Evolutionary conservation across 805 yeast species (phyloP), one percentile per base, ranked within the genome.

Genomic region (Ogataea naganishii): DNA sequence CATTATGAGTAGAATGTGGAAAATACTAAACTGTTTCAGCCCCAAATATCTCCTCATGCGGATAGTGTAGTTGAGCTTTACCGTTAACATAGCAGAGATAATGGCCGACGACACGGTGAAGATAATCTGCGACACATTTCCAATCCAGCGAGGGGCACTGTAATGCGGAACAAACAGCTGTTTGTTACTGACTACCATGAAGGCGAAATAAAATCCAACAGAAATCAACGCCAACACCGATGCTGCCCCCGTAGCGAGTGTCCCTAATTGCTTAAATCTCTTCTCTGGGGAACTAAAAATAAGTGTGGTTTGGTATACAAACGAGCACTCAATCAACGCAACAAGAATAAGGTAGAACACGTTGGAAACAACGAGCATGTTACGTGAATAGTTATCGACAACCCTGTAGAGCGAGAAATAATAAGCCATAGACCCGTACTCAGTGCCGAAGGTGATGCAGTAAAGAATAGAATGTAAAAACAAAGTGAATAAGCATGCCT

Each of bases 1-100:
- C 89, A 83, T 83, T 32, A 88, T 79, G 35, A 84, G 56, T 26
- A 92, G 56, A 20, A 86, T 73, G 50, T 85, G 95, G 50, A 82
- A 72, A 16, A 82, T 75, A 38, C 80, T 88, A 46, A 88, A 84
- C 49, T 84, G 95, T 46, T 67, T 74, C 35, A 85, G 60, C 0
- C 98, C 98, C 29, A 88, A 51, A 37, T 60, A 70, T 31, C 85
- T 65, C 52, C 98, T 70, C 5, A 84, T 68, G 34, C 75, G 65
- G 16, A 84, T 69, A 1, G 95, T 95, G 26, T 69, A 32, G 16
- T 64, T 49, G 29, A 92, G 63, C 51, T 89, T 92, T n/a, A 59
- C 43, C 5, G 75, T 51, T 21, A 89, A 61, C 19, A 83, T 56
- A 1, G 71, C 37, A 20, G 84, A 71, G 60, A 75, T 73, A 19